phyloP scores from a whole-genome alignment of 1,139 yeast genomes.

The Candida sanyaensis region DNA sequence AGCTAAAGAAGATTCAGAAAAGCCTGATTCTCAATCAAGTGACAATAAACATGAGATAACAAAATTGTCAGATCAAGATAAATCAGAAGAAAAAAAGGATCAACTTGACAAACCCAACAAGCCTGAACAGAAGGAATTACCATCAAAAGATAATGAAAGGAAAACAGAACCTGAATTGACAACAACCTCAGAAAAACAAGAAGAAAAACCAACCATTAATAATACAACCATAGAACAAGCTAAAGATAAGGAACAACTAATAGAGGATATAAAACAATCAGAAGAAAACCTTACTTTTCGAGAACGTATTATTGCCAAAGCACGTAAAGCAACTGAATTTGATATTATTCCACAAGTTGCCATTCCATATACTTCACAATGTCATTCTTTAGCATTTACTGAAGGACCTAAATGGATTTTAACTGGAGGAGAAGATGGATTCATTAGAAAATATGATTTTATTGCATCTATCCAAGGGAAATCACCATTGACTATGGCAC shows the following conservation, averaged over 20 bases:
- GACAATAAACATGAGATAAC: neutral
- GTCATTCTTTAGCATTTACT: constrained; percentile 78
- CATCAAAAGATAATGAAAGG: constrained; percentile 8
- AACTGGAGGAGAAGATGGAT: constrained; percentile 97
- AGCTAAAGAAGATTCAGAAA: neutral
- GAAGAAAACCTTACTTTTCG: constrained; percentile 25
- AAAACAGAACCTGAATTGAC: neutral
- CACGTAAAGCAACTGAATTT: constrained; percentile 48
- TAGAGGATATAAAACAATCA: constrained; percentile 3
- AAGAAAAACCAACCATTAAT: constrained; percentile 2
- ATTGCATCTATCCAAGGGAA: constrained; percentile 87
- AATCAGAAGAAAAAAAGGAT: constrained; percentile 5
- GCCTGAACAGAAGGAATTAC: neutral
- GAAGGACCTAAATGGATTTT: constrained; percentile 86
- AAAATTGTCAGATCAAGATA: neutral
- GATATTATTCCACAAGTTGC: constrained; percentile 72
- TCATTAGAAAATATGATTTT: constrained; percentile 85
- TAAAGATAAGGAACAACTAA: constrained; percentile 3
- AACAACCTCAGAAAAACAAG: constrained; percentile 4
- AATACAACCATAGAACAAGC: constrained; percentile 1
- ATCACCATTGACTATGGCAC: constrained; percentile 86
- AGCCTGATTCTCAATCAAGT: constrained; percentile 6
- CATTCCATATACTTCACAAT: constrained; percentile 66
- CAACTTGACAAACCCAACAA: neutral
- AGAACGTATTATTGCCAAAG: constrained; percentile 40